These are phyloP conservation scores for Erythrobasidium yunnanense DNA, from an alignment of 768 basidiomycete genomes.

Conservation along the genomic window DNA sequence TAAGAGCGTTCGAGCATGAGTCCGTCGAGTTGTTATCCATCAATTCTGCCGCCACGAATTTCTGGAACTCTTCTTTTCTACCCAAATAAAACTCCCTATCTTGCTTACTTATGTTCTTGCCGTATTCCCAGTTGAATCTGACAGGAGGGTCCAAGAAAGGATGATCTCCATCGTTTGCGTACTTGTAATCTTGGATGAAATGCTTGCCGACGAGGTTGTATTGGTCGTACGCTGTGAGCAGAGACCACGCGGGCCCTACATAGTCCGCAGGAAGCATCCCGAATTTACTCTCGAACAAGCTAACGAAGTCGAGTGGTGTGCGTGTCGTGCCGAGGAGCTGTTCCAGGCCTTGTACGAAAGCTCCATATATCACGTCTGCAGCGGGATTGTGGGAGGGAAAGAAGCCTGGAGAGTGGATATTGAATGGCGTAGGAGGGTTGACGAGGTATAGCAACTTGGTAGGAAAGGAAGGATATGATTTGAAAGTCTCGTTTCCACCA, in stretches of 20 bases:
- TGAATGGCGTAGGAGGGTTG: background rate
- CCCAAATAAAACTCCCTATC: slow-evolving; percentile 29
- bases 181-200: slow-evolving; percentile 36
- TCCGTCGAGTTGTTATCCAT: slow-evolving; percentile 32
- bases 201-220: slow-evolving; percentile 33
- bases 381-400: slow-evolving; percentile 28
- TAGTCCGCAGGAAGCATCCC: slow-evolving; percentile 34
- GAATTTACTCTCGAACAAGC: slow-evolving; percentile 6
- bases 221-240: slow-evolving; percentile 32
- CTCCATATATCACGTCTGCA: slow-evolving; percentile 31
- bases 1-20: slow-evolving; percentile 34
- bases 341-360: slow-evolving; percentile 34
- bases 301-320: slow-evolving; percentile 28
- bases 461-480: slow-evolving; percentile 31
- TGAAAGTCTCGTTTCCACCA: slow-evolving; percentile 32
- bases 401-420: background rate
- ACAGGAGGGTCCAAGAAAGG: slow-evolving; percentile 36
- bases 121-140: slow-evolving; percentile 34
- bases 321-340: slow-evolving; percentile 30
- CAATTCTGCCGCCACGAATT: slow-evolving; percentile 29
- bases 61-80: slow-evolving; percentile 34
- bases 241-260: slow-evolving; percentile 14
- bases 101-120: slow-evolving; percentile 25
- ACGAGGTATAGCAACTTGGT: slow-evolving; percentile 29
- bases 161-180: slow-evolving; percentile 33